These are phyloP conservation scores for Yamadazyma trypodendri DNA, from an alignment of 1,139 yeast genomes.

Conservation along the genomic window DNA sequence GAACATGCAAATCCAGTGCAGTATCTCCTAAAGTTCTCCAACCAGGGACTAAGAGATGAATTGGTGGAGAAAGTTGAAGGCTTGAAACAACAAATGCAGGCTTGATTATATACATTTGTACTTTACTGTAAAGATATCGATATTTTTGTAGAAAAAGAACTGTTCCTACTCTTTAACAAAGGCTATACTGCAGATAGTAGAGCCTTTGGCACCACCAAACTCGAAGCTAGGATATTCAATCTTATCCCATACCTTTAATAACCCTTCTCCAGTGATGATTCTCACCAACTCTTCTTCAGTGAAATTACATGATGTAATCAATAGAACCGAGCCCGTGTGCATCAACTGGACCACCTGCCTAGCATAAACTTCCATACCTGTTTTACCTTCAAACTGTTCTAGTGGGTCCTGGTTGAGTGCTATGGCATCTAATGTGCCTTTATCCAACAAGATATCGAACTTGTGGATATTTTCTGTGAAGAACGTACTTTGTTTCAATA, in stretches of 20 bases:
- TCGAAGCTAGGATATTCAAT: slow-evolving; percentile 77
- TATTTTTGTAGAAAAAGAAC: too few relatives aligned
- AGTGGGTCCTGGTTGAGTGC: slow-evolving; percentile 69
- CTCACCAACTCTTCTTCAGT: slow-evolving; percentile 71
- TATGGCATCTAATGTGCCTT: slow-evolving; percentile 96
- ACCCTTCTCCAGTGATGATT: slow-evolving; percentile 45
- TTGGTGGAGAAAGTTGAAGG: slow-evolving; percentile 53
- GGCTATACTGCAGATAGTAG: slow-evolving; percentile 84
- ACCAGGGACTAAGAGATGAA: slow-evolving; percentile 57
- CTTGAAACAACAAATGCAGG: slow-evolving; percentile 24
- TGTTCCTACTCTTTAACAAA: slow-evolving; percentile 40
- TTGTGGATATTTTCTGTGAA: slow-evolving; percentile 28
- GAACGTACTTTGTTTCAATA: slow-evolving; percentile 34
- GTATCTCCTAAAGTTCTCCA: slow-evolving; percentile 74
- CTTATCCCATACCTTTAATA: slow-evolving; percentile 55
- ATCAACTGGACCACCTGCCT: slow-evolving; percentile 56
- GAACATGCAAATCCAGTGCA: slow-evolving; percentile 71
- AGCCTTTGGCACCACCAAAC: slow-evolving; percentile 87
- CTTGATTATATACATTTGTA: neutral
- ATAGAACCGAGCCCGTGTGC: slow-evolving; percentile 55
- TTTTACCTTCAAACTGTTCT: slow-evolving; percentile 36
- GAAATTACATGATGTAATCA: slow-evolving; percentile 94
- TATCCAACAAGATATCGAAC: slow-evolving; percentile 80
- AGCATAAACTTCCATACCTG: slow-evolving; percentile 66
- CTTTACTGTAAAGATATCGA: neutral